phyloP scores from a whole-genome alignment of 1,284 basidiomycete species.

The Cryptococcus sp. region DNA sequence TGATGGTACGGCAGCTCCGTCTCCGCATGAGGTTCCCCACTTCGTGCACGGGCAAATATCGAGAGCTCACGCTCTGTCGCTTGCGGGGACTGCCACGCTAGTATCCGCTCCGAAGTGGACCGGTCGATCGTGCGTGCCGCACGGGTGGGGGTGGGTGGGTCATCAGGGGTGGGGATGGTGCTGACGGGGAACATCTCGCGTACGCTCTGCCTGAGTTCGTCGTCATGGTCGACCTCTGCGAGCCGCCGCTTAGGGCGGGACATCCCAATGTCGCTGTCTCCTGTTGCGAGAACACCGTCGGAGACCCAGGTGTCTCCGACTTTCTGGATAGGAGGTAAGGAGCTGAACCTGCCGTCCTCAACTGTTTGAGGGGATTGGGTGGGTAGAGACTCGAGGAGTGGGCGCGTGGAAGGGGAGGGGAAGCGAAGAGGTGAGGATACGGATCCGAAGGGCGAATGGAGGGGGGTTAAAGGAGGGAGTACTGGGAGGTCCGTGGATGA shows the following conservation, averaged over 20 bases:
- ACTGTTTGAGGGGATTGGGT: constrained; percentile 12
- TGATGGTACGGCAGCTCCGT: too few species aligned
- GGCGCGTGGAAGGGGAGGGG: constrained; percentile 1
- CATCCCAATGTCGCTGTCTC: constrained; percentile 9
- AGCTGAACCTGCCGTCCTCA: constrained; percentile 7
- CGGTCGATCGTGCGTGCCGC: constrained; percentile 4
- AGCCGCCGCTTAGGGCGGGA: background rate
- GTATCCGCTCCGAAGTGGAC: constrained; percentile 22
- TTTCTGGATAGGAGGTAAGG: constrained; percentile 37
- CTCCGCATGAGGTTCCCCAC: constrained; percentile 11
- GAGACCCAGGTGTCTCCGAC: constrained; percentile 46
- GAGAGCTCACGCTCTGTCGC: constrained; percentile 23
- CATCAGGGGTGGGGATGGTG: background rate
- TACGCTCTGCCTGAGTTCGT: constrained; percentile 28
- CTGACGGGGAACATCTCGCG: constrained; percentile 35
- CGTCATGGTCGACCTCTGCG: background rate
- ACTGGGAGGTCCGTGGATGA: constrained; percentile 2
- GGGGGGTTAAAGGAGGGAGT: constrained; percentile 1
- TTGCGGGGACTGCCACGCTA: constrained; percentile 34
- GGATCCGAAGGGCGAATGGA: constrained; percentile 9
- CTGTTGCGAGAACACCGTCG: constrained; percentile 19
- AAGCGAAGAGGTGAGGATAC: constrained; percentile 1
- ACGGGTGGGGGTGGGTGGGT: background rate
- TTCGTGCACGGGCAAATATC: constrained; percentile 25
- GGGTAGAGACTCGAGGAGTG: constrained; percentile 5